Evolutionary conservation across 441 rosid genomes (phyloP).

Genomic region (Populus hybrid): DNA sequence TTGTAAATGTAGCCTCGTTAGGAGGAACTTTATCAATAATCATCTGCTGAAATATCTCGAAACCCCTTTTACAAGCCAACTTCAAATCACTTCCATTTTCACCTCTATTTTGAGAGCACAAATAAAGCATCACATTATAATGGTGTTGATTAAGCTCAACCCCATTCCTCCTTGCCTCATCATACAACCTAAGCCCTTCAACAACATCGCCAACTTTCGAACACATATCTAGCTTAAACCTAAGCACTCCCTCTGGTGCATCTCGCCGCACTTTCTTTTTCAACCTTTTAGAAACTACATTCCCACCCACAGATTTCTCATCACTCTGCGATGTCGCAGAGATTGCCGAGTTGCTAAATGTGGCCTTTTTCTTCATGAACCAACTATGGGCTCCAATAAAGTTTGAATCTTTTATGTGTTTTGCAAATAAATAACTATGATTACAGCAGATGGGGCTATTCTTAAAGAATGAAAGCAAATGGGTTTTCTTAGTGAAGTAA

Average conservation of each 20-base stretch:
- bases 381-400: conserved; percentile 3
- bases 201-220: conserved; percentile 50
- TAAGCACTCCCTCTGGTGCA: conserved; percentile 57
- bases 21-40: conserved; percentile 56
- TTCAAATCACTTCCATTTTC: conserved; percentile 23
- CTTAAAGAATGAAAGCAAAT: conserved; percentile 7
- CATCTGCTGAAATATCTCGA: conserved; percentile 82
- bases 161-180: conserved; percentile 54
- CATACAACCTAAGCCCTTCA: conserved; percentile 78
- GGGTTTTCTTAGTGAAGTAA: conserved; percentile 20
- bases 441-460: conserved; percentile 10
- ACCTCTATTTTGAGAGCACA: conserved; percentile 46
- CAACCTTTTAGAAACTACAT: conserved; percentile 33
- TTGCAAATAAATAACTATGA: background rate
- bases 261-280: conserved; percentile 51
- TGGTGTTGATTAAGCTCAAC: conserved; percentile 48
- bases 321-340: conserved; percentile 25
- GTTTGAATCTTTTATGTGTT: background rate
- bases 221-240: conserved; percentile 59
- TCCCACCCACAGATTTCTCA: conserved; percentile 20
- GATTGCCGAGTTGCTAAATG: conserved; percentile 28
- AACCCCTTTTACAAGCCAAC: conserved; percentile 56
- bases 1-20: conserved; percentile 89
- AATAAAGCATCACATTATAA: conserved; percentile 69
- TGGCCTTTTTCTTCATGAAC: conserved; percentile 18